A percentile compares a stretch with the other conserved stretches of the same genome.
These are phyloP conservation scores for Viola pubescens DNA, from an alignment of 441 rosid genomes.

Conservation along the genomic window DNA sequence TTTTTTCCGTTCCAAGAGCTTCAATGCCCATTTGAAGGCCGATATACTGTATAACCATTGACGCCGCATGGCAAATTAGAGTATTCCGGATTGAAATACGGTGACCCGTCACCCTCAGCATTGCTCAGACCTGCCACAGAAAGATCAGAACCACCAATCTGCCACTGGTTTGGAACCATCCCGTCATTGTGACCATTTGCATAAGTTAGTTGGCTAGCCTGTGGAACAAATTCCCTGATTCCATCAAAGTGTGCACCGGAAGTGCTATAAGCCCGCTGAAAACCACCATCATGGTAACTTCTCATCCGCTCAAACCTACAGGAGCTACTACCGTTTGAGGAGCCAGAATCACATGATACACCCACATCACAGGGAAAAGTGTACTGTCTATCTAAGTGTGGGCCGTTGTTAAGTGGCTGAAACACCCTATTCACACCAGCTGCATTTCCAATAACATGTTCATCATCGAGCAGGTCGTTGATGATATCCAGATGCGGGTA, in stretches of 20 bases:
- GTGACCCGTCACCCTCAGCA: conserved; percentile 39
- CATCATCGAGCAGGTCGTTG: conserved; percentile 89
- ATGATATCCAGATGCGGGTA: conserved; percentile 92
- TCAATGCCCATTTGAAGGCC: conserved; percentile 76
- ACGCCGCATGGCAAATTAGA: conserved; percentile 43
- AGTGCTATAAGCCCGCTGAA: conserved; percentile 40
- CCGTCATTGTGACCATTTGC: conserved; percentile 59
- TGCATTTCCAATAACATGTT: conserved; percentile 41
- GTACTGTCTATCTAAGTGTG: conserved; percentile 46
- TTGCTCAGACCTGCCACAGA: conserved; percentile 51
- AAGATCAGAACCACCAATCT: conserved; percentile 47
- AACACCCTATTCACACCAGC: conserved; percentile 26
- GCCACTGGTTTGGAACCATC: conserved; percentile 52
- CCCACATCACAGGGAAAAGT: conserved; percentile 48
- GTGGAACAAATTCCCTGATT: conserved; percentile 41
- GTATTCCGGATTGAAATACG: conserved; percentile 38
- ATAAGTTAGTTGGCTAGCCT: conserved; percentile 37
- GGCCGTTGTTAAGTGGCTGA: conserved; percentile 31
- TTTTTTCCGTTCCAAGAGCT: conserved; percentile 5
- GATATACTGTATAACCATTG: conserved; percentile 53
- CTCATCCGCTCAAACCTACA: conserved; percentile 56
- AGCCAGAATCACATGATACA: conserved; percentile 35
- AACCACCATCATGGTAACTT: conserved; percentile 51
- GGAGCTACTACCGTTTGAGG: conserved; percentile 31
- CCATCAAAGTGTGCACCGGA: conserved; percentile 42